Evolutionary conservation across 208 protist species (phyloP).

Genomic region (Crithidia brevicula): DNA sequence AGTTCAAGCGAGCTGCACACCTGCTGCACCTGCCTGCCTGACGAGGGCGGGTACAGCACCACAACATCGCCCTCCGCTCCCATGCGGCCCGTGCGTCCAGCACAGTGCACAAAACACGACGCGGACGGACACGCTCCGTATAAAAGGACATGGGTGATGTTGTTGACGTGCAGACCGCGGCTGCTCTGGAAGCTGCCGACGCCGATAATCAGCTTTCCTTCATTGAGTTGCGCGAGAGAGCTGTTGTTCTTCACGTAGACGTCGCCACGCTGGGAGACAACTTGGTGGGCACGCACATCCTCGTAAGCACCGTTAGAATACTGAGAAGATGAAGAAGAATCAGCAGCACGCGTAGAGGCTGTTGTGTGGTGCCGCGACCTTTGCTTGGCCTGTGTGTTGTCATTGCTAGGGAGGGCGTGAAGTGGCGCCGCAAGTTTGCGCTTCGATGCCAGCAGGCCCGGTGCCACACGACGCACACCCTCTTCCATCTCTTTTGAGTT

Average conservation of each 20-base stretch:
- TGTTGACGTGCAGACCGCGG: constrained; percentile 83
- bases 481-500: constrained; percentile 19
- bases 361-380: not conserved
- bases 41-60: constrained; percentile 74
- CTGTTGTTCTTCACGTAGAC: constrained; percentile 84
- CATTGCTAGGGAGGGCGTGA: constrained; percentile 18
- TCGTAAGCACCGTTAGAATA: constrained; percentile 12
- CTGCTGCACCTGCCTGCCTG: constrained; percentile 73
- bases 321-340: not conserved
- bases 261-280: constrained; percentile 46
- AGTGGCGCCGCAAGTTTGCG: constrained; percentile 21
- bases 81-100: constrained; percentile 88
- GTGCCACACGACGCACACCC: constrained; percentile 16
- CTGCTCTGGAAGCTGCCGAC: constrained; percentile 67
- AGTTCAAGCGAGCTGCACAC: constrained; percentile 78
- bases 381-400: not conserved
- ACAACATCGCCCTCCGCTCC: constrained; percentile 79
- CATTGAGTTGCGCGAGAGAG: constrained; percentile 64
- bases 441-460: constrained; percentile 1
- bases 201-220: constrained; percentile 65
- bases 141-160: constrained; percentile 86
- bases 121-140: constrained; percentile 67
- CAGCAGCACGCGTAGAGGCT: not conserved
- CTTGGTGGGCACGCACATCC: constrained; percentile 46
- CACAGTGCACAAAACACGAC: constrained; percentile 85